Percentiles rank a stretch among this genome's conserved stretches.
Evolutionary conservation across 83 land plant species (phyloP).

Genomic region (Thuja plicata): DNA sequence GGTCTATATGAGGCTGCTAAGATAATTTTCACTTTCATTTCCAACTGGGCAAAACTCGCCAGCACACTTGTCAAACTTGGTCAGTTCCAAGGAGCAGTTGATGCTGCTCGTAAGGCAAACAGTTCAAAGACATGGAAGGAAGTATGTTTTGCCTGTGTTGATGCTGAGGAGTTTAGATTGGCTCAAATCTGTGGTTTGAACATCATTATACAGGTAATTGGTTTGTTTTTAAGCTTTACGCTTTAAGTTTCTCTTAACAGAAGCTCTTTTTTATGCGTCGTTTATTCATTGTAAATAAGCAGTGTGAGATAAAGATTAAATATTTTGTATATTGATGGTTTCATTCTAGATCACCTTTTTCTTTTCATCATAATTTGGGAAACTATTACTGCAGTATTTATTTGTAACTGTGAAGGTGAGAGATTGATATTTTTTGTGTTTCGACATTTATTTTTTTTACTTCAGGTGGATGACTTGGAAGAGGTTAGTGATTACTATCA

Average conservation of each 20-base stretch:
- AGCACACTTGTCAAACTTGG: conserved; percentile 79
- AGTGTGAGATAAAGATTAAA: neutral
- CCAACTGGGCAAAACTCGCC: conserved; percentile 97
- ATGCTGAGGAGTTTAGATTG: conserved; percentile 97
- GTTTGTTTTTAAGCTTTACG: too few species aligned
- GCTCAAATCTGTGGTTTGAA: conserved; percentile 99
- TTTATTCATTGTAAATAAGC: too few species aligned
- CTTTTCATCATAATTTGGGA: neutral
- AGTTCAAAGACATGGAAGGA: conserved; percentile 98
- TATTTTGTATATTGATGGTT: neutral
- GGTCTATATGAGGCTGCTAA: conserved; percentile 93
- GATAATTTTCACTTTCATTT: conserved; percentile 90
- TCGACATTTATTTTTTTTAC: neutral
- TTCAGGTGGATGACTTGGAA: conserved; percentile 97
- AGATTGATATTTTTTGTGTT: conserved; percentile 11
- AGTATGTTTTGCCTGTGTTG: conserved; percentile 99
- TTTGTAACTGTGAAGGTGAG: neutral
- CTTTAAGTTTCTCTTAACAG: neutral
- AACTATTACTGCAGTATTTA: neutral
- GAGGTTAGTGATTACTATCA: conserved; percentile 98
- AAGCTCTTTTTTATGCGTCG: too few species aligned
- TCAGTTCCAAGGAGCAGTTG: conserved; percentile 97
- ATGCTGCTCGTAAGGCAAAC: conserved; percentile 98
- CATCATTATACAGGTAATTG: conserved; percentile 83
- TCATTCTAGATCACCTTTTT: neutral